phyloP scores from a whole-genome alignment of 2,329 filamentous ascomycete species.

The Lizonia empirigonia region DNA sequence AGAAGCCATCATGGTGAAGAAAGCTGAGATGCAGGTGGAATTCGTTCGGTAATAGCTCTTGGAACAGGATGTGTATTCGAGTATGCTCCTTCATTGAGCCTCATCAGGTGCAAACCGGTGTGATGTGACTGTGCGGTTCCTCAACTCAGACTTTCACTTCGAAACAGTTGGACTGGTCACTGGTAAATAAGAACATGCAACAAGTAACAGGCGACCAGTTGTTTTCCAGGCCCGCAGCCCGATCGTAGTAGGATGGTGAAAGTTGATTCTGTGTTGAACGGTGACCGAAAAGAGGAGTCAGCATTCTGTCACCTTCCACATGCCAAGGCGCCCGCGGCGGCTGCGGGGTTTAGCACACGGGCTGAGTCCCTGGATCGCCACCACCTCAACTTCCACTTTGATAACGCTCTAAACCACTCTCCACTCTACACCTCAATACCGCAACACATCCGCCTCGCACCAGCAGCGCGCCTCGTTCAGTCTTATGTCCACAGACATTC shows the following conservation, averaged over 20 bases:
- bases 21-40: background rate
- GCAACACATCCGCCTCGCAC: constrained; percentile 12
- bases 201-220: no score
- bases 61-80: background rate
- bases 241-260: no score
- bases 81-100: no score
- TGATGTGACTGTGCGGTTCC: background rate
- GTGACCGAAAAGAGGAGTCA: constrained; percentile 2
- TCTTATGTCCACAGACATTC: constrained; percentile 47
- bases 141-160: no score
- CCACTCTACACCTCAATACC: constrained; percentile 4
- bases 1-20: background rate
- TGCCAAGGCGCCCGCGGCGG: constrained; percentile 9
- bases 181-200: no score
- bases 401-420: background rate
- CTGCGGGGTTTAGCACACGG: constrained; percentile 4
- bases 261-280: background rate
- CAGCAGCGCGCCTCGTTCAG: constrained; percentile 40
- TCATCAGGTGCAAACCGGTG: background rate
- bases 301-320: background rate
- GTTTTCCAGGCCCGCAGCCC: no score
- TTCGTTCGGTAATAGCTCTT: background rate
- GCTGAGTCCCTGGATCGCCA: constrained; percentile 4
- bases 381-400: background rate
- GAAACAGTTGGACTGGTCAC: no score